Percentiles rank a stretch among this genome's conserved stretches.
Evolutionary conservation across 1,139 yeast genomes (phyloP).

Genomic region (Blastobotrys raffinosifermentans): DNA sequence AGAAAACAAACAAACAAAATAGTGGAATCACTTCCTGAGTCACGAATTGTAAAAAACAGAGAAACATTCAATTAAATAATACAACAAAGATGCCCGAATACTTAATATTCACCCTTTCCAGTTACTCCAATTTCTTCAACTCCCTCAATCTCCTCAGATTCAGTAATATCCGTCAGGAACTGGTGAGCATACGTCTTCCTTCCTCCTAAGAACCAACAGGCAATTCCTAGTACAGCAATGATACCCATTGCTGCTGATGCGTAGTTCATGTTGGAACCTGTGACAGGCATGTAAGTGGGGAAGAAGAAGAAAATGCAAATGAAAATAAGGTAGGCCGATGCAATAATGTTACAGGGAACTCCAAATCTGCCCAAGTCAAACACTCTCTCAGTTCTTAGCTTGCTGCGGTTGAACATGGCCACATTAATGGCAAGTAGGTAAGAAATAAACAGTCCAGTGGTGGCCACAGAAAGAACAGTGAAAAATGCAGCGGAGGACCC

Average conservation of each 20-base stretch:
- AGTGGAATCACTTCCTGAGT: too few relatives aligned
- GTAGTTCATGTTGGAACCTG: slow-evolving; percentile 65
- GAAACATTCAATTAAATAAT: too few relatives aligned
- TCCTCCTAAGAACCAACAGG: slow-evolving; percentile 24
- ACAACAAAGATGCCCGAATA: too few relatives aligned
- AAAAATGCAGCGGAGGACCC: slow-evolving; percentile 73
- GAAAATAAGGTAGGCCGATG: slow-evolving; percentile 56
- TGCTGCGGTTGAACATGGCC: slow-evolving; percentile 41
- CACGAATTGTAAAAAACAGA: too few relatives aligned
- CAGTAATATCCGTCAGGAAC: too few relatives aligned
- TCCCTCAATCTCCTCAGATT: too few relatives aligned
- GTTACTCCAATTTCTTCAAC: too few relatives aligned
- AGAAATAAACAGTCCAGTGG: slow-evolving; percentile 67
- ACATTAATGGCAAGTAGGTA: slow-evolving; percentile 66
- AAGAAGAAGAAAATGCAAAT: slow-evolving; percentile 61
- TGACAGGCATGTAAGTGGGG: slow-evolving; percentile 68
- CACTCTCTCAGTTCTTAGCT: slow-evolving; percentile 51
- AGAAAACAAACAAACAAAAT: too few relatives aligned
- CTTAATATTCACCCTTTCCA: too few relatives aligned
- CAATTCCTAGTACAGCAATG: slow-evolving; percentile 14
- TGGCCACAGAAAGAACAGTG: slow-evolving; percentile 82
- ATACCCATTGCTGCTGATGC: slow-evolving; percentile 38
- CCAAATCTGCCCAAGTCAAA: slow-evolving; percentile 63
- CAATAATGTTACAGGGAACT: slow-evolving; percentile 50
- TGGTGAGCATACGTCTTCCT: too few relatives aligned